Evolutionary conservation across 805 yeast genomes (phyloP), one percentile per base, ranked within the genome.

Genomic region (Candida sonorensis): DNA sequence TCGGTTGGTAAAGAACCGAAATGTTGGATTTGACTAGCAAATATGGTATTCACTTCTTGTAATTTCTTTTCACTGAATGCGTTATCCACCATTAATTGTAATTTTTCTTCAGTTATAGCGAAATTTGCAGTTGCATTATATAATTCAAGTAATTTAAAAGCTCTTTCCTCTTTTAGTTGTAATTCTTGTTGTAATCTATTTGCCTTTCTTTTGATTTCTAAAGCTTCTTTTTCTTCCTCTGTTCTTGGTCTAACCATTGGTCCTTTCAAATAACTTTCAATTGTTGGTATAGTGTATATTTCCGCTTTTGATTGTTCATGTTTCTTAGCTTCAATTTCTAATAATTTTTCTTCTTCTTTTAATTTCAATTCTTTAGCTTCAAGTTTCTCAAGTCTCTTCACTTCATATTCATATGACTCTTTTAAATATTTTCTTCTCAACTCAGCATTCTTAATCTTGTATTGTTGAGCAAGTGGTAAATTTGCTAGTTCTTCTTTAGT

Each of bases 221-320:
- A 59, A 18, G 70, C 47, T 33, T 67, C 70, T 31, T 59, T 55
- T 58, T 88, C 95, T 48, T 78, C 92, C 16, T 61, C 65, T 0
- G 94, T 81, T 55, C 95, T 71, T 29, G 61, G 72, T 50, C 81
- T 70, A 66, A 88, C 72, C 38, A 86, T 60, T 11, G 90, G 83
- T 3, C 83, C 84, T 15, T 69, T 55, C 38, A 84, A 57, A 41
- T 76, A 67, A 23, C 70, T 66, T 46, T 81, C 86, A 36, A 87
- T 64, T 2, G 95, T 81, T 29, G 96, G 96, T 31, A 85, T 64
- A 1, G 95, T 84, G 48, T 80, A 69, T 46, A 66, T 62, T 30
- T 75, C 67, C 16, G 85, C 79, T 31, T 64, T 66, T 5, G 71
- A 57, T 35, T 55, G 56, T 41, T 66, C 68, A 33, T 67, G 69